Evolutionary conservation across 371 early-diverging fungal genomes (phyloP).

Genomic region (Mucor lusitanicus): DNA sequence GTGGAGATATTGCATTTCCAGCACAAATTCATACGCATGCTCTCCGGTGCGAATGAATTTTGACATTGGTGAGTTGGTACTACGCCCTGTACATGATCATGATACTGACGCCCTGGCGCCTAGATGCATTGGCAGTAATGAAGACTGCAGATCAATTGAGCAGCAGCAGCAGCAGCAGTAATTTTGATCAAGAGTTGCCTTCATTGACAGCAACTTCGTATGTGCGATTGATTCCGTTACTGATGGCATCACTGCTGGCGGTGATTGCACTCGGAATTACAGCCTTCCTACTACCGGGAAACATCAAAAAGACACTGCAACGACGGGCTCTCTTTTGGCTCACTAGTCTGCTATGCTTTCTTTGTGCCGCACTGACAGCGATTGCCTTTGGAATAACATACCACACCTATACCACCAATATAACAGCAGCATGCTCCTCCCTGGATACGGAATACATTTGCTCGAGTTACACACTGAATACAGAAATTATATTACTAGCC

Average conservation of each 20-base stretch:
- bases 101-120: not conserved
- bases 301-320: slow-evolving; percentile 12
- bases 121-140: not conserved
- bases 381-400: slow-evolving; percentile 10
- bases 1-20: slow-evolving; percentile 17
- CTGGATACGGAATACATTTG: slow-evolving; percentile 2
- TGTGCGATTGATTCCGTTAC: slow-evolving; percentile 13
- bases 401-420: slow-evolving; percentile 3
- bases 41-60: slow-evolving; percentile 13
- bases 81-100: not conserved
- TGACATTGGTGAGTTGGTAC: slow-evolving; percentile 11
- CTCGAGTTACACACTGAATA: slow-evolving; percentile 6
- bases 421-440: not conserved
- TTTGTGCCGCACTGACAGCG: slow-evolving; percentile 1
- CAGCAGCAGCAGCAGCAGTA: not conserved
- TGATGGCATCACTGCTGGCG: slow-evolving; percentile 12
- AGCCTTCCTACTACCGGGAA: slow-evolving; percentile 9
- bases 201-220: not conserved
- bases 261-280: slow-evolving; percentile 4
- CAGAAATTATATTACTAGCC: slow-evolving; percentile 15
- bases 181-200: not conserved
- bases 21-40: not conserved
- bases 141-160: not conserved
- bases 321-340: slow-evolving; percentile 7
- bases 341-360: slow-evolving; percentile 1